Evolutionary conservation across 345 rosid species (phyloP).

Genomic region (Nephelium lappaceum): DNA sequence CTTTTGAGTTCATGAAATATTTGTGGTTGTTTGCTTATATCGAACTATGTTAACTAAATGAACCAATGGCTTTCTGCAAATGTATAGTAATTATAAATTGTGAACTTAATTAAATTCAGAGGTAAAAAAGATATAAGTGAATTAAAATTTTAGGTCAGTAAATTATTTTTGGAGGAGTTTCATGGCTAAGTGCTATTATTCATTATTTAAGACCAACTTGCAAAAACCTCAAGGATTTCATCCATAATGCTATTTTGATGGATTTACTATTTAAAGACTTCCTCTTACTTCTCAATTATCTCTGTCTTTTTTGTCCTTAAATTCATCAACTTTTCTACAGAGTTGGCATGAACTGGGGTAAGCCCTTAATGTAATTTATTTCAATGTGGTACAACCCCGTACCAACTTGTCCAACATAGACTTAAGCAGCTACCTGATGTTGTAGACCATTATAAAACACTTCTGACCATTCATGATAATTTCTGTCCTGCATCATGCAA

Average conservation of each 20-base stretch:
- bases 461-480: neutral
- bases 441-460: neutral
- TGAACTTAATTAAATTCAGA: neutral
- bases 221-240: conserved; percentile 2
- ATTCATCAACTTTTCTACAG: neutral
- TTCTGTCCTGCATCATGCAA: neutral
- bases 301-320: neutral
- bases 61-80: neutral
- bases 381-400: neutral
- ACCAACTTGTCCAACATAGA: neutral
- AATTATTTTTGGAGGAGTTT: neutral
- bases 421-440: neutral
- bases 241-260: neutral
- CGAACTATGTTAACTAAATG: neutral
- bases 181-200: neutral
- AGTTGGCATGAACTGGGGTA: neutral
- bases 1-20: neutral
- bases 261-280: neutral
- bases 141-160: neutral
- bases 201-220: neutral
- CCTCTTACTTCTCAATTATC: neutral
- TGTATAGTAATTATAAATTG: neutral
- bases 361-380: neutral
- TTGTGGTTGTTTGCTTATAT: conserved; percentile 9
- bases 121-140: neutral